These are phyloP conservation scores for Mycocalia duriaeana DNA, from an alignment of 1,284 basidiomycete genomes.

Conservation along the genomic window DNA sequence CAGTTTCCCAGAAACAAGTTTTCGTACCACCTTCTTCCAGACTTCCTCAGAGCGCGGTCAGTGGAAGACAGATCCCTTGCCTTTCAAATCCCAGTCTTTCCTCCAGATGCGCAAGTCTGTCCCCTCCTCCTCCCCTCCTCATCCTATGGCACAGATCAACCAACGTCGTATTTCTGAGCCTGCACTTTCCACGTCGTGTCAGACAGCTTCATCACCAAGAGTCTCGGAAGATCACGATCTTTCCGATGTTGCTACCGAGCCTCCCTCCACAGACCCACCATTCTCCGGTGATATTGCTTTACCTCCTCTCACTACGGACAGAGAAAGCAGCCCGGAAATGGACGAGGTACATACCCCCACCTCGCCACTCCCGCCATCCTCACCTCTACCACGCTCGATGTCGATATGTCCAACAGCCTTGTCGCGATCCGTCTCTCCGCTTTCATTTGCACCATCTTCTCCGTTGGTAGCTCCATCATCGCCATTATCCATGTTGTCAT, in stretches of 20 bases:
- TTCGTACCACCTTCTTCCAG: slow-evolving; percentile 42
- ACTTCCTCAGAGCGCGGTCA: slow-evolving; percentile 48
- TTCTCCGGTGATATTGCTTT: slow-evolving; percentile 14
- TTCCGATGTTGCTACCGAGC: slow-evolving; percentile 1
- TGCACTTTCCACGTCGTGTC: no score
- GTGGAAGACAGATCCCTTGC: slow-evolving; percentile 44
- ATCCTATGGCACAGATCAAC: slow-evolving; percentile 15
- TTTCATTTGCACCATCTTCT: slow-evolving; percentile 22
- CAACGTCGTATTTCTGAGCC: slow-evolving; percentile 30
- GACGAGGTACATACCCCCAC: slow-evolving; percentile 21
- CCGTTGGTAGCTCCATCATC: slow-evolving; percentile 21
- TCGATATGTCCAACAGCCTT: slow-evolving; percentile 24
- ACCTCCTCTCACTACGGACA: slow-evolving; percentile 26
- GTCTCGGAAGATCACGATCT: slow-evolving; percentile 6
- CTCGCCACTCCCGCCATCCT: slow-evolving; percentile 34
- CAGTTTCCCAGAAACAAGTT: slow-evolving; percentile 19
- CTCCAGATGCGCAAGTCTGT: slow-evolving; percentile 30
- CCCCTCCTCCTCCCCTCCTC: slow-evolving; percentile 23
- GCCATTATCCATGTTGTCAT: slow-evolving; percentile 14
- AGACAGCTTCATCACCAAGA: neutral
- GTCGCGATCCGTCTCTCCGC: slow-evolving; percentile 28
- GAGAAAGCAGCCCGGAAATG: slow-evolving; percentile 21
- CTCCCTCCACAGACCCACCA: neutral
- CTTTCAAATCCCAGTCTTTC: slow-evolving; percentile 18
- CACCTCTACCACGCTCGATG: slow-evolving; percentile 30